Evolutionary conservation across 441 rosid species (phyloP), one percentile per base, ranked within the genome.

Genomic region (Lepidium campestre): DNA sequence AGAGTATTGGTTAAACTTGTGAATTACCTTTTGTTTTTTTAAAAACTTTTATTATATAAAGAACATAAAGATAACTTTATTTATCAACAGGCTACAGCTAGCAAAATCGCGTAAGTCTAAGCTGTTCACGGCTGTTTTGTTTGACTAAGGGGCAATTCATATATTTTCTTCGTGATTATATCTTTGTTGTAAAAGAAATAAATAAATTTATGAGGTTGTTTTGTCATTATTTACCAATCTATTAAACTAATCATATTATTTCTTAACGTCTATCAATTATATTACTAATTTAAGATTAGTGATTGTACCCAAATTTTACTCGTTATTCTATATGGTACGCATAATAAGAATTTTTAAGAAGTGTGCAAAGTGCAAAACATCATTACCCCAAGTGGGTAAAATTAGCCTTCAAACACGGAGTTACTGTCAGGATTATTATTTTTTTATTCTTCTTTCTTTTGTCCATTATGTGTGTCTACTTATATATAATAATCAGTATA

Each of bases 281-380:
- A 72, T 17, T 40, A 36, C n/a, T 57, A 49, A 32, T 73, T 44
- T 44, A 39, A n/a, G n/a, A 23, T 18, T 42, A 50, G 20, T 13
- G 71, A 48, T 40, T 48, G 70, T 57, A 57, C 56, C 62, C 37
- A 73, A 59, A 59, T 35, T 27, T 27, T 44, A 66, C 68, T 59
- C 71, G 71, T 37, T 44, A 15, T 41, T 65, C 54, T 49, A 58
- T 49, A 58, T 57, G 62, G 71, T 66, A 59, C 76, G 53, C 76
- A 66, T 50, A 54, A 52, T 73, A 59, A 60, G 72, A 52, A 59
- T 35, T 73, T 54, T 53, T 25, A 59, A 59, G 52, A 73, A 20
- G 72, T 73, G 72, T 73, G 76, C 72, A 72, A 65, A 71, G 75
- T 32, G 67, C 55, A 49, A 49, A 50, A 50, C 72, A 73, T 73